A percentile compares a stretch with the other conserved stretches of the same genome.
Conservation (phyloP, 225 moss, liverwort and hornwort genomes). For the Bryoerythrophyllum caledonicum region DNA sequence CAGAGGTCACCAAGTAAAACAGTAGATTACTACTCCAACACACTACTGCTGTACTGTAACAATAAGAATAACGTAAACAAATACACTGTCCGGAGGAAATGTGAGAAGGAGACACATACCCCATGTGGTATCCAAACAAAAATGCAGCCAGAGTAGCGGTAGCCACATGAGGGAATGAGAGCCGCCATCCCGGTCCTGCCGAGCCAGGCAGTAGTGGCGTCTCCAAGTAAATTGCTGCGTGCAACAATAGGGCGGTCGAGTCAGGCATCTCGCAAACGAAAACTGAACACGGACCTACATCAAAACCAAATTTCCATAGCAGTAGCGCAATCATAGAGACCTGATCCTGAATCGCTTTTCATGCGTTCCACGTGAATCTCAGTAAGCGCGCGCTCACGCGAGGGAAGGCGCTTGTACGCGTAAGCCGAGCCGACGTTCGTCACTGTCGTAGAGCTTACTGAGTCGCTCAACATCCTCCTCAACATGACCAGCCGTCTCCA, state of each 20-base stretch:
- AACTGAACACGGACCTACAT: conserved; percentile 4
- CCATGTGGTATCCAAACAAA: conserved; percentile 91
- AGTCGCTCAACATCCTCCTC: conserved; percentile 53
- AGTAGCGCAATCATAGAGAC: conserved; percentile 1
- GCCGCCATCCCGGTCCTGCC: conserved; percentile 58
- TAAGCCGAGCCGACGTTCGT: conserved; percentile 44
- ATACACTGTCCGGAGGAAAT: background rate
- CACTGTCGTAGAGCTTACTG: conserved; percentile 34
- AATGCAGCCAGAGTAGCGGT: conserved; percentile 73
- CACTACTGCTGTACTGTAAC: background rate
- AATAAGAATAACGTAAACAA: background rate
- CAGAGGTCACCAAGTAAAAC: background rate
- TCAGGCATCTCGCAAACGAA: conserved; percentile 8
- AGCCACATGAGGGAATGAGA: conserved; percentile 75
- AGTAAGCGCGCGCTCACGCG: conserved; percentile 37
- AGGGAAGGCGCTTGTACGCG: conserved; percentile 51
- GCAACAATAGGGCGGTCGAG: conserved; percentile 23
- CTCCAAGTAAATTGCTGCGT: conserved; percentile 52
- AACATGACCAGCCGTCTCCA: conserved; percentile 34
- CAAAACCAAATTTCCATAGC: background rate
- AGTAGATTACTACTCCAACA: background rate
- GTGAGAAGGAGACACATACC: conserved; percentile 43
- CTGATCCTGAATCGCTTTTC: conserved; percentile 43
- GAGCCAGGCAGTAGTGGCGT: conserved; percentile 38
- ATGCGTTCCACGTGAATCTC: conserved; percentile 47